A percentile compares a stretch with the other conserved stretches of the same genome.
Evolutionary conservation across 1,284 basidiomycete genomes (phyloP).

Genomic region (Peniophora sp.): DNA sequence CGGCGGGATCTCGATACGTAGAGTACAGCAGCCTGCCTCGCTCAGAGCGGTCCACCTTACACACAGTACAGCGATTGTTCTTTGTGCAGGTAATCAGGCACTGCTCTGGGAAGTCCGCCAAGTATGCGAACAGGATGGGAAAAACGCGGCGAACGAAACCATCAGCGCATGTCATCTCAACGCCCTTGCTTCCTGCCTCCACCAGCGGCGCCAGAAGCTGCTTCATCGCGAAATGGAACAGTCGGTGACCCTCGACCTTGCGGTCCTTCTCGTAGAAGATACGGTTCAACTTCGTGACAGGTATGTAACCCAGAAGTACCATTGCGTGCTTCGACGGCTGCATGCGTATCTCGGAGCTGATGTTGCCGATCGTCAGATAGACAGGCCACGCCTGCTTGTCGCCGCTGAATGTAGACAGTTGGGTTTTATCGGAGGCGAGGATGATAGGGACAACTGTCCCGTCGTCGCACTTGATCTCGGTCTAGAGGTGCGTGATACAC

Average conservation of each 20-base stretch:
- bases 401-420: not conserved
- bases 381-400: constrained; percentile 2
- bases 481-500: not conserved
- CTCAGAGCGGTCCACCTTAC: constrained; percentile 4
- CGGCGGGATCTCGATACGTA: constrained; percentile 2
- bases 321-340: not conserved
- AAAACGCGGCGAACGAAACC: constrained; percentile 7
- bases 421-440: not conserved
- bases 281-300: constrained; percentile 8
- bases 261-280: constrained; percentile 1
- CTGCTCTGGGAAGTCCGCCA: constrained; percentile 22
- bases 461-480: not conserved
- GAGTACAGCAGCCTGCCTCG: constrained; percentile 9
- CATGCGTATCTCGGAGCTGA: not conserved
- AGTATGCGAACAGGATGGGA: constrained; percentile 17
- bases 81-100: constrained; percentile 16
- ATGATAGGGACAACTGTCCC: not conserved
- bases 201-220: constrained; percentile 10
- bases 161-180: constrained; percentile 16
- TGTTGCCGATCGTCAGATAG: constrained; percentile 5
- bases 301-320: not conserved
- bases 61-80: constrained; percentile 15
- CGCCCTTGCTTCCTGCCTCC: constrained; percentile 12
- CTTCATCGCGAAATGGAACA: constrained; percentile 20
- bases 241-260: constrained; percentile 2